phyloP scores from a whole-genome alignment of 176 grass and related monocot genomes.

The Cenchrus fungigraminus region DNA sequence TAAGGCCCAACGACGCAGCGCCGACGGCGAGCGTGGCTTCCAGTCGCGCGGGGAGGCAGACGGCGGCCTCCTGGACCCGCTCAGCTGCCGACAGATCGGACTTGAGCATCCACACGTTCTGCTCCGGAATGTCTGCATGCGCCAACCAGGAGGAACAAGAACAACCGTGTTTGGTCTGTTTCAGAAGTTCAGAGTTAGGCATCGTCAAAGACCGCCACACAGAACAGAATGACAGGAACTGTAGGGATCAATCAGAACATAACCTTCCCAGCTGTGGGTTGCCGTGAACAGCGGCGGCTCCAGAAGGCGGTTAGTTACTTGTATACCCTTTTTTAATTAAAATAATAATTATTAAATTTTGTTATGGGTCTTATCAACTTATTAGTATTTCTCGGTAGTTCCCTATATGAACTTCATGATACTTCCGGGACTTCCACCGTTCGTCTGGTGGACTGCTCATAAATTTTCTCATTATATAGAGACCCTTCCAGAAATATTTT shows the following conservation, averaged over 20 bases:
- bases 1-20: constrained; percentile 19
- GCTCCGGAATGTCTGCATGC: constrained; percentile 68
- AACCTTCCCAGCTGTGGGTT: constrained; percentile 74
- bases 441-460: too few relatives aligned
- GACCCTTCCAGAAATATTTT: too few relatives aligned
- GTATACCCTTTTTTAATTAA: too few relatives aligned
- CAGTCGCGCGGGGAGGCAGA: constrained; percentile 65
- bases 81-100: constrained; percentile 57
- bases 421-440: too few relatives aligned
- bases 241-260: background rate
- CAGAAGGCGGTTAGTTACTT: too few relatives aligned
- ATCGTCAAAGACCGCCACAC: too few relatives aligned
- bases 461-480: too few relatives aligned
- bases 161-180: background rate
- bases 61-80: constrained; percentile 61
- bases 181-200: background rate
- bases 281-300: constrained; percentile 82
- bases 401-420: too few relatives aligned
- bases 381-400: too few relatives aligned
- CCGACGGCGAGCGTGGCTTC: constrained; percentile 35
- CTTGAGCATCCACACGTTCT: constrained; percentile 69
- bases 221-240: background rate
- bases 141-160: background rate
- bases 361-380: too few relatives aligned
- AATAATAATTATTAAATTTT: too few relatives aligned